Base-by-base conservation (phyloP, 2,329 filamentous ascomycete species). In the Acephala macrosclerotiorum region DNA sequence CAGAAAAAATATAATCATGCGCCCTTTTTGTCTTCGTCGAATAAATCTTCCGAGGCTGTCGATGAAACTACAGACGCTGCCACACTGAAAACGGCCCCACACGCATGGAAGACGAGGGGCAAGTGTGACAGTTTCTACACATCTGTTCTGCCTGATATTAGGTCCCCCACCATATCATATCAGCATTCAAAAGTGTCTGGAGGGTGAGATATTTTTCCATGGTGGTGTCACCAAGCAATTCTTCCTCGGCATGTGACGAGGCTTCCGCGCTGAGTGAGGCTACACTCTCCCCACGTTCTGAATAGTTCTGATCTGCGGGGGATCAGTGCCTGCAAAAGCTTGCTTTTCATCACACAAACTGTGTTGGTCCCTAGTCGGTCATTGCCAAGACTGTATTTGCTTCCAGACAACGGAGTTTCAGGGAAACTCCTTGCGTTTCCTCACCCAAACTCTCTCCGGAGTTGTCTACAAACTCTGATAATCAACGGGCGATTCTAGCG, bases 51-150 rank as follows among this genome's bases (percentile, higher is more conserved):
- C 56, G 57, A 66, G 64, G 63, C 66, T 66, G 59, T 42, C 58
- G 35, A 33, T 69, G 69, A 71, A 71, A 70, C 69, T 53, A 60
- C 11, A 60, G 20, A 64, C 40, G 58, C 63, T 68, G 60, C 61
- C 64, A 63, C 61, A 33, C 60, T 55, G 49, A 60, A 58, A 59
- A 49, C 11, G 40, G 63, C 68, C 64, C 68, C 68, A 68, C 68
- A 51, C 47, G 60, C 61, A 68, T 65, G 38, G 67, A 65, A 29
- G 35, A 60, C 42, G 64, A 63, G 66, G 56, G 58, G 42, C 49
- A 62, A 33, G 40, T 61, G 58, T 63, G 59, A 55, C 57, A 62
- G 42, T 26, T 47, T 55, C 58, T 61, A 38, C 61, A 57, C 20
- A 47, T 7, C 55, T 26, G 20, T 62, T 36, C 25, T 61, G 60